Percentiles rank a stretch among this genome's conserved stretches.
These are phyloP conservation scores for Candida sojae DNA, from an alignment of 1,139 yeast species.

Conservation along the genomic window DNA sequence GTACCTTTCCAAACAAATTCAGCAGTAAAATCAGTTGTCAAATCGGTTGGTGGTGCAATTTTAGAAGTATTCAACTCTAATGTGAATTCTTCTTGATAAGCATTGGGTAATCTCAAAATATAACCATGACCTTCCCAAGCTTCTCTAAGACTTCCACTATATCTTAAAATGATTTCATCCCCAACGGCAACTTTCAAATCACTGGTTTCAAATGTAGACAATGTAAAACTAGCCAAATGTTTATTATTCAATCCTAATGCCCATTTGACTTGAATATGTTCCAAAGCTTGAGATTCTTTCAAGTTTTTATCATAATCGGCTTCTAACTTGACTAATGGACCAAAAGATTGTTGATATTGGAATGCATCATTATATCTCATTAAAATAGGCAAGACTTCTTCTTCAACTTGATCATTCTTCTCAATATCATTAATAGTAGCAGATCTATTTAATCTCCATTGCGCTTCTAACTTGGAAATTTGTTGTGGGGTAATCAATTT, in stretches of 20 bases:
- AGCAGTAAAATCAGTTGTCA: slow-evolving; percentile 72
- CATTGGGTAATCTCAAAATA: slow-evolving; percentile 71
- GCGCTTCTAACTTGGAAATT: slow-evolving; percentile 71
- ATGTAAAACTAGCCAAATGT: slow-evolving; percentile 68
- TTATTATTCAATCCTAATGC: slow-evolving; percentile 64
- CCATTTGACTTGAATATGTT: slow-evolving; percentile 77
- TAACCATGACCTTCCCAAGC: slow-evolving; percentile 76
- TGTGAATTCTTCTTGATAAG: slow-evolving; percentile 69
- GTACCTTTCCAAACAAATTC: slow-evolving; percentile 92
- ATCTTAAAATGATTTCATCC: slow-evolving; percentile 72
- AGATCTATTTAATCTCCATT: slow-evolving; percentile 74
- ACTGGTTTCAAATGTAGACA: slow-evolving; percentile 66
- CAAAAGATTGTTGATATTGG: slow-evolving; percentile 84
- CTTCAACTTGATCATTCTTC: slow-evolving; percentile 48
- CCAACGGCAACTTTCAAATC: slow-evolving; percentile 82
- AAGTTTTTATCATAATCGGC: slow-evolving; percentile 75
- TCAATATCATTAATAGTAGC: slow-evolving; percentile 67
- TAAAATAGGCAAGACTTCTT: slow-evolving; percentile 65
- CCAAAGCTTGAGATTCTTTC: slow-evolving; percentile 79
- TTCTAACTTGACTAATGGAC: slow-evolving; percentile 80
- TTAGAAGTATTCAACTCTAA: slow-evolving; percentile 57
- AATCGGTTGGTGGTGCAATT: slow-evolving; percentile 61
- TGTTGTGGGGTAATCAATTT: slow-evolving; percentile 62
- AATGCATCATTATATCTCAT: slow-evolving; percentile 81
- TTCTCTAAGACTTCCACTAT: slow-evolving; percentile 49